Base-by-base conservation (phyloP, 352 stramenopile genomes). In the Sclerospora graminicola region DNA sequence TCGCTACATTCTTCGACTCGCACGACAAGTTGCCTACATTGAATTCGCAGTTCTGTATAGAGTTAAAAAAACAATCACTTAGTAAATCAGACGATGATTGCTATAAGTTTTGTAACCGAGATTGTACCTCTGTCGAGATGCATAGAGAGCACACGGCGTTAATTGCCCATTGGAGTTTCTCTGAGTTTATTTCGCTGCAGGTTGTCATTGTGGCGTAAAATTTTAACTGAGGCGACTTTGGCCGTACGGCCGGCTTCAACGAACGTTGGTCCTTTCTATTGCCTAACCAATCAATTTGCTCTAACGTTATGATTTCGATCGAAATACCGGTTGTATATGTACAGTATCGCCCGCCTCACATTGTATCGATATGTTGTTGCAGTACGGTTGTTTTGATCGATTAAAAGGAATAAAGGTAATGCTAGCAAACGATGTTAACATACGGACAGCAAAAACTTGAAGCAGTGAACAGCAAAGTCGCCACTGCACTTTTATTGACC, bases 91-190 rank as follows among this genome's bases (percentile, higher is more conserved):
- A 14, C 27, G 24, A 9, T 32, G 27, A 11, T n/a, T n/a, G 13
- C 27, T 14, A 14, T n/a, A n/a, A n/a, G n/a, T n/a, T n/a, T 14
- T 32, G 8, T 5, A 15, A 1, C 10, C 23, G 6, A 4, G 11
- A 11, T 46, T 54, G 10, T 41, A 76, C 64, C 35, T 28, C 52
- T 0, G 51, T 60, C n/a, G 21, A 41, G 7, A 74, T 39, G 45
- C 69, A 82, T 28, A 54, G 26, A 8, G 44, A 15, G 45, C 69
- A 82, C 40, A 72, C 57, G 26, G 23, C 26, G 34, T 64, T 42
- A 16, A 74, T 43, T 31, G 74, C 41, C 55, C 69, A 79, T 5
- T 51, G 19, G 35, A 70, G 27, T 23, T 46, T 49, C 6, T 57
- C 35, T 16, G 20, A 45, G 40, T 59, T 76, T 43, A 64, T 40